These are phyloP conservation scores for Acanthamoeba castellanii DNA, from an alignment of 208 protist species.

Conservation along the genomic window DNA sequence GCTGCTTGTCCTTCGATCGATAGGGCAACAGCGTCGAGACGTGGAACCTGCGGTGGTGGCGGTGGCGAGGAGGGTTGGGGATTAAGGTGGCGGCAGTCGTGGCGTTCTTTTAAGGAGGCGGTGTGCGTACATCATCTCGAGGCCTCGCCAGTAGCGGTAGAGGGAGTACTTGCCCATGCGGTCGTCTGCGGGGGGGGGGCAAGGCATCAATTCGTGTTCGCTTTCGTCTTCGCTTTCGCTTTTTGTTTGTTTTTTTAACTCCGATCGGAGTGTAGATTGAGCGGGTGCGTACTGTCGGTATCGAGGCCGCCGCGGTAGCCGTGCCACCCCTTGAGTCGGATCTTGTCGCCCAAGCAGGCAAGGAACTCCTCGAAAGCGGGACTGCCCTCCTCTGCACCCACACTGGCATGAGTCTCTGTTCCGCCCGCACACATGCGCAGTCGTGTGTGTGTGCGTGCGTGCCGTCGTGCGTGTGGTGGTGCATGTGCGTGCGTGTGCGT, in stretches of 20 bases:
- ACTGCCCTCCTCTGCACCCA: conserved; percentile 45
- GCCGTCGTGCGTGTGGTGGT: too few species aligned
- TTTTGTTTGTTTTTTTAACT: too few species aligned
- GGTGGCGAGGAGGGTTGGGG: too few species aligned
- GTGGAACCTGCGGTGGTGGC: conserved; percentile 57
- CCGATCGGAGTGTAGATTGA: background rate
- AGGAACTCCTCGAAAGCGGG: conserved; percentile 59
- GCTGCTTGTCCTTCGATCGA: conserved; percentile 54
- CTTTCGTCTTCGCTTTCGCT: background rate
- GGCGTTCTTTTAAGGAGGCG: background rate
- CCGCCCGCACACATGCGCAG: too few species aligned
- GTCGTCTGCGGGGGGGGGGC: conserved; percentile 22
- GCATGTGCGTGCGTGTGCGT: too few species aligned
- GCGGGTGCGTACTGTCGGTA: conserved; percentile 25
- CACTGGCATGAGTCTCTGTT: background rate
- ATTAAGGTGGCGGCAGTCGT: background rate
- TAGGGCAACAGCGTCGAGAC: conserved; percentile 69
- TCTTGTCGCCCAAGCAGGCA: conserved; percentile 47
- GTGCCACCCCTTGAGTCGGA: conserved; percentile 55
- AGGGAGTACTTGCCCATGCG: conserved; percentile 58
- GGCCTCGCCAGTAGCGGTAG: conserved; percentile 29
- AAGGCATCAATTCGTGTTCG: background rate
- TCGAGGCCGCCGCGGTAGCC: conserved; percentile 64
- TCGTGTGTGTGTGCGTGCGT: too few species aligned
- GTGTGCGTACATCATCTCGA: conserved; percentile 59